phyloP scores from a whole-genome alignment of 495 filamentous ascomycete genomes.

The Coniosporium apollinis region DNA sequence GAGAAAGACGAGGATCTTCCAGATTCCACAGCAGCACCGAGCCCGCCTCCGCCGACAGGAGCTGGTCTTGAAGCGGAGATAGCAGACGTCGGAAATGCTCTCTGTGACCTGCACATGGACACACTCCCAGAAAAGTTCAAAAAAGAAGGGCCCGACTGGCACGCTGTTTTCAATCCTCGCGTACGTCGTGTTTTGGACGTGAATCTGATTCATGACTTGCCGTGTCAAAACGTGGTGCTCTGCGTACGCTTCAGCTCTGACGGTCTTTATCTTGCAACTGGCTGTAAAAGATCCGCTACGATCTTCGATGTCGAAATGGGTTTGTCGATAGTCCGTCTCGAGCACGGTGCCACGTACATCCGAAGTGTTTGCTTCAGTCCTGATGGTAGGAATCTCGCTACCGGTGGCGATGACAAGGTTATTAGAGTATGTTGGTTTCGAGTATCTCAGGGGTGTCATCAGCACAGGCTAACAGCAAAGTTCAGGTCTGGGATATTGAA shows the following conservation, averaged over 20 bases:
- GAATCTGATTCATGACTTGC: conserved; percentile 70
- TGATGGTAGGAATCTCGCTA: conserved; percentile 24
- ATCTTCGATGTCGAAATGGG: conserved; percentile 90
- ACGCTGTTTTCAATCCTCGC: conserved; percentile 74
- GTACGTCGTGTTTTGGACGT: conserved; percentile 74
- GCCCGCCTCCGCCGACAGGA: no score
- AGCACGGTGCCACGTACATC: conserved; percentile 27
- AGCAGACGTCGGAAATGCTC: no score
- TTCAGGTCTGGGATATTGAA: conserved; percentile 87
- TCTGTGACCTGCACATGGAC: no score
- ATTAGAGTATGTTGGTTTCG: conserved; percentile 23
- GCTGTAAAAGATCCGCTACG: conserved; percentile 76
- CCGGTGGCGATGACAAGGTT: conserved; percentile 29
- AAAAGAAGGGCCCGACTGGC: conserved; percentile 73
- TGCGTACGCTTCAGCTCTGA: conserved; percentile 82
- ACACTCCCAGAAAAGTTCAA: conserved; percentile 31
- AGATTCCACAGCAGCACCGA: no score
- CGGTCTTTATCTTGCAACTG: conserved; percentile 76
- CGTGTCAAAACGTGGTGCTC: conserved; percentile 79
- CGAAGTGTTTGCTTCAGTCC: conserved; percentile 29
- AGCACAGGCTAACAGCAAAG: no score
- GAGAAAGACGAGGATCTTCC: no score
- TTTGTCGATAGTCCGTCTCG: conserved; percentile 56
- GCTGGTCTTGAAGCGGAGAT: no score
- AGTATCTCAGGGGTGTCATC: no score